Evolutionary conservation across 805 yeast genomes (phyloP).

Genomic region (Cyberlindnera sargentensis): DNA sequence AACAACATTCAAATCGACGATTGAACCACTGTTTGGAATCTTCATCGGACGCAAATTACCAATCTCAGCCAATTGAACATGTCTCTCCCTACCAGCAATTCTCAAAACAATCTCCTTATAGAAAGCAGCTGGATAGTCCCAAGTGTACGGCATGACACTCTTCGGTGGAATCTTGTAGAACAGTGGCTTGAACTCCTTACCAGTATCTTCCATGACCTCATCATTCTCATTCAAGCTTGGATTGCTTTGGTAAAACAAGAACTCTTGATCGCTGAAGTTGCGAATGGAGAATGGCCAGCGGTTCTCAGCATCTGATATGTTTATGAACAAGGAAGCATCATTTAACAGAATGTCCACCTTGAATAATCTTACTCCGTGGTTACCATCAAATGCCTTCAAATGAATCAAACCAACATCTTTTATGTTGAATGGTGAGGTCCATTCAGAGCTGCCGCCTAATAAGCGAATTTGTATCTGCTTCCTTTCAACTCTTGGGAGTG

Average conservation of each 20-base stretch:
- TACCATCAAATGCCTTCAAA: slow-evolving; percentile 58
- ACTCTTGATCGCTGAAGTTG: slow-evolving; percentile 84
- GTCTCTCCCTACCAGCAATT: slow-evolving; percentile 66
- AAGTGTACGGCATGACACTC: slow-evolving; percentile 96
- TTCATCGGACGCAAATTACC: slow-evolving; percentile 87
- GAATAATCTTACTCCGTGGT: slow-evolving; percentile 61
- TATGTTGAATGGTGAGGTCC: slow-evolving; percentile 87
- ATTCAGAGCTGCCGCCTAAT: slow-evolving; percentile 46
- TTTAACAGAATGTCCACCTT: slow-evolving; percentile 74
- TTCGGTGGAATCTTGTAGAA: slow-evolving; percentile 77
- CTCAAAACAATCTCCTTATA: slow-evolving; percentile 74
- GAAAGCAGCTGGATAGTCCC: slow-evolving; percentile 93
- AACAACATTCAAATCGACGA: slow-evolving; percentile 83
- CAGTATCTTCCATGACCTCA: slow-evolving; percentile 42
- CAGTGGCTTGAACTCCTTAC: slow-evolving; percentile 63
- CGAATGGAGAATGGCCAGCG: slow-evolving; percentile 92
- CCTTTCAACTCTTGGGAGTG: slow-evolving; percentile 45
- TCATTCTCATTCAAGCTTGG: slow-evolving; percentile 64
- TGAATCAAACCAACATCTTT: slow-evolving; percentile 79
- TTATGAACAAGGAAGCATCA: slow-evolving; percentile 73
- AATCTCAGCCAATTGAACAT: slow-evolving; percentile 83
- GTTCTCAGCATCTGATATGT: slow-evolving; percentile 61
- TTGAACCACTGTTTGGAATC: slow-evolving; percentile 44
- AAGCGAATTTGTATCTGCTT: slow-evolving; percentile 60
- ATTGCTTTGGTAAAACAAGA: slow-evolving; percentile 79